phyloP scores from a whole-genome alignment of 768 basidiomycete species.

The Termitomyces sp. region DNA sequence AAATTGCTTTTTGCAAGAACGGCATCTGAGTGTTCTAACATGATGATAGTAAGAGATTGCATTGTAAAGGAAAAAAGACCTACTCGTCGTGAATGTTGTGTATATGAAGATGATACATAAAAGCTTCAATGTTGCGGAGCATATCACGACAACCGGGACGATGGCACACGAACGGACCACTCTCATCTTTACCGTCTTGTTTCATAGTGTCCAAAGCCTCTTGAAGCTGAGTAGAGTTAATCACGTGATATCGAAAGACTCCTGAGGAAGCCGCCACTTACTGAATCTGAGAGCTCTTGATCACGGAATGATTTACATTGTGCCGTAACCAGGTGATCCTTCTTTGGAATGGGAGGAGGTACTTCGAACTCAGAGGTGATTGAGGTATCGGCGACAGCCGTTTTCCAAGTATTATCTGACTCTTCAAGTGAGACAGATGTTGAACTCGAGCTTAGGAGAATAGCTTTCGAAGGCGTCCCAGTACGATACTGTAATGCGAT shows the following conservation, averaged over 20 bases:
- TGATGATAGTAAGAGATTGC: neutral
- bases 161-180: conserved; percentile 37
- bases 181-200: conserved; percentile 23
- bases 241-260: neutral
- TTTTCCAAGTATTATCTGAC: neutral
- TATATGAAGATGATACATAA: conserved; percentile 54
- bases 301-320: conserved; percentile 32
- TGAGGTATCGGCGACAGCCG: neutral
- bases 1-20: neutral
- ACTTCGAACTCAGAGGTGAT: conserved; percentile 8
- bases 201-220: conserved; percentile 34
- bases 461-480: conserved; percentile 24
- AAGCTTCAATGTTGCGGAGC: conserved; percentile 37
- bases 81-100: conserved; percentile 49
- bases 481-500: conserved; percentile 36
- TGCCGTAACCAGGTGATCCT: conserved; percentile 23
- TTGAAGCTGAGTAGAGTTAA: conserved; percentile 24
- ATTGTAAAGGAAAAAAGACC: conserved; percentile 11
- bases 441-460: neutral
- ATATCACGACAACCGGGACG: conserved; percentile 44
- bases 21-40: neutral
- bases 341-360: conserved; percentile 16
- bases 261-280: conserved; percentile 22
- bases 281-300: conserved; percentile 35
- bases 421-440: neutral